Percentiles rank a stretch among this genome's conserved stretches.
These are phyloP conservation scores for Cyberlindnera petersonii DNA, from an alignment of 805 yeast genomes.

Conservation along the genomic window DNA sequence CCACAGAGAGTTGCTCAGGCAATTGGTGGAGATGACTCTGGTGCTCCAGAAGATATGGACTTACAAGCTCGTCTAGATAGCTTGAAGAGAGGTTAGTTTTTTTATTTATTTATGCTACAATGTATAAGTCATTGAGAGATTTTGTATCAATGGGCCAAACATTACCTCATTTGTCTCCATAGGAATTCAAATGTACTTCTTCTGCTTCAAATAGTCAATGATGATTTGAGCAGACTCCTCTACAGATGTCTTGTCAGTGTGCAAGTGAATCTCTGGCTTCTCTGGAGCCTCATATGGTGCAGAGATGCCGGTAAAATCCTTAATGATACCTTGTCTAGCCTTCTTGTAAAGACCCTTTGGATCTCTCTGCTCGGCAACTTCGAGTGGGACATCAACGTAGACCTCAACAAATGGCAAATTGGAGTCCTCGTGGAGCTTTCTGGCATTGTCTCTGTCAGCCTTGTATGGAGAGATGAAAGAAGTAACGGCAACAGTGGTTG, in stretches of 20 bases:
- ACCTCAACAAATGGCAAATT: slow-evolving; percentile 86
- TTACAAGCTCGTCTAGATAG: slow-evolving; percentile 85
- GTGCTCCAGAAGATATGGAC: slow-evolving; percentile 62
- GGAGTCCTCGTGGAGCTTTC: slow-evolving; percentile 75
- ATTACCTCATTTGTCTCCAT: neutral
- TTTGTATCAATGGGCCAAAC: neutral
- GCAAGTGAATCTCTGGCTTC: slow-evolving; percentile 75
- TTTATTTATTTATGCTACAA: neutral
- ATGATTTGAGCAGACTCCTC: slow-evolving; percentile 80
- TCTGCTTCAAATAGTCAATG: slow-evolving; percentile 57
- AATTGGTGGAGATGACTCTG: slow-evolving; percentile 42
- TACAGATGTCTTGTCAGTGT: slow-evolving; percentile 63
- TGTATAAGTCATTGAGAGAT: no score
- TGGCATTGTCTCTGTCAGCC: slow-evolving; percentile 78
- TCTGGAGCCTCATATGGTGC: slow-evolving; percentile 96
- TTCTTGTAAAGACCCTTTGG: slow-evolving; percentile 96
- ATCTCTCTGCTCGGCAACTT: slow-evolving; percentile 94
- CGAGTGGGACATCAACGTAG: slow-evolving; percentile 87
- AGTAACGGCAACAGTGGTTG: slow-evolving; percentile 83
- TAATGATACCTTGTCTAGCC: slow-evolving; percentile 92
- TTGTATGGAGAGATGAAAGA: slow-evolving; percentile 92
- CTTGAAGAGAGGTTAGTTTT: slow-evolving; percentile 49
- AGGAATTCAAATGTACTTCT: slow-evolving; percentile 32
- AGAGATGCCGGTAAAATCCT: slow-evolving; percentile 91
- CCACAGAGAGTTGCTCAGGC: slow-evolving; percentile 47